Evolutionary conservation across 768 basidiomycete species (phyloP).

Genomic region (Lepiota venenata): DNA sequence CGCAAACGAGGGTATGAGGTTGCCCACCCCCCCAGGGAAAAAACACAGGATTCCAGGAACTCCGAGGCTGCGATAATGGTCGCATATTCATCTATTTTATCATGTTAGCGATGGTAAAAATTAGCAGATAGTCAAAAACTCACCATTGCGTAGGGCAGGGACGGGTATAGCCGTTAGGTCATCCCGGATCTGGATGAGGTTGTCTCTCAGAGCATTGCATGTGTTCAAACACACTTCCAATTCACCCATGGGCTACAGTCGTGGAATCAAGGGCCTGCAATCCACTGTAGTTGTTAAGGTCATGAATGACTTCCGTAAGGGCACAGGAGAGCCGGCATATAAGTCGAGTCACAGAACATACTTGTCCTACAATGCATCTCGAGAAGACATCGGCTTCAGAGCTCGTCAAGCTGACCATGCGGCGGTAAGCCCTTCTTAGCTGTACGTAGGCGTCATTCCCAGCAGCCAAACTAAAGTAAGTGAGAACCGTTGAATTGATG

Average conservation of each 20-base stretch:
- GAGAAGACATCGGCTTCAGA: slow-evolving; percentile 19
- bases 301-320: slow-evolving; percentile 23
- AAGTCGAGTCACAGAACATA: slow-evolving; percentile 19
- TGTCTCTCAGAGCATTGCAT: slow-evolving; percentile 24
- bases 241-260: slow-evolving; percentile 12
- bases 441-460: neutral
- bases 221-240: slow-evolving; percentile 21
- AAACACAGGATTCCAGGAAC: slow-evolving; percentile 2
- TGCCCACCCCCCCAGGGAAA: slow-evolving; percentile 2
- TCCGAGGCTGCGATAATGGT: neutral
- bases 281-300: slow-evolving; percentile 3
- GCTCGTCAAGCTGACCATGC: slow-evolving; percentile 12
- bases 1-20: slow-evolving; percentile 3
- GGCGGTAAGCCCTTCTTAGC: neutral
- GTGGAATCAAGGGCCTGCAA: neutral
- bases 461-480: slow-evolving; percentile 15
- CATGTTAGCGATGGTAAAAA: neutral
- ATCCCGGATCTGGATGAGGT: slow-evolving; percentile 14
- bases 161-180: slow-evolving; percentile 23
- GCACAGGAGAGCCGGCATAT: slow-evolving; percentile 29
- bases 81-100: slow-evolving; percentile 4
- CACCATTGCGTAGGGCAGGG: slow-evolving; percentile 36
- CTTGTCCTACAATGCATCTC: slow-evolving; percentile 10
- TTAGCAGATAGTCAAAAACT: slow-evolving; percentile 1
- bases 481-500: slow-evolving; percentile 2